Evolutionary conservation across 352 stramenopile genomes (phyloP).

Genomic region (Globisporangium irregulare): DNA sequence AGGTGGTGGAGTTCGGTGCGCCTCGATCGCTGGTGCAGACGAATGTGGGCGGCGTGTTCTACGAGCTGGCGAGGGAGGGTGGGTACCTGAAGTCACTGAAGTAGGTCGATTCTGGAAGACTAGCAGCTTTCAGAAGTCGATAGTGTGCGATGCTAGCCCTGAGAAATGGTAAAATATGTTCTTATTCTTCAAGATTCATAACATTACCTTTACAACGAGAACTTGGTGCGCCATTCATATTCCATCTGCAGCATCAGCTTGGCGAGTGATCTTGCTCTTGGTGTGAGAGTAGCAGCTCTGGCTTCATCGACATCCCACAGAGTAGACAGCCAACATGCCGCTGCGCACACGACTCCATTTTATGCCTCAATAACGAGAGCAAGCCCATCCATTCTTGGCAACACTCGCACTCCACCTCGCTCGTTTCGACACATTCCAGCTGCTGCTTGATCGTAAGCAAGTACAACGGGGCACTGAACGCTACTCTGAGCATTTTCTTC

Average conservation of each 20-base stretch:
- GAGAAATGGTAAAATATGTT: background rate
- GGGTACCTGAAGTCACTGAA: slow-evolving; percentile 18
- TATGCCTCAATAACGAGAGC: slow-evolving; percentile 1
- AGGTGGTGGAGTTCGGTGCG: slow-evolving; percentile 85
- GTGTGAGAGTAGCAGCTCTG: slow-evolving; percentile 2
- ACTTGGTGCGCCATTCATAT: background rate
- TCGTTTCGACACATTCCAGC: background rate
- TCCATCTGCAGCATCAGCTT: background rate
- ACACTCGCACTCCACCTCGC: slow-evolving; percentile 5
- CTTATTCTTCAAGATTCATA: background rate
- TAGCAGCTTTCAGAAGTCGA: background rate
- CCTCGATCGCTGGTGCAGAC: slow-evolving; percentile 27
- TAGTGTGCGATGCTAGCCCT: background rate
- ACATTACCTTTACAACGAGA: background rate
- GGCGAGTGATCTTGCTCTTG: slow-evolving; percentile 6
- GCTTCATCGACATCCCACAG: background rate
- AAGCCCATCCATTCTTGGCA: background rate
- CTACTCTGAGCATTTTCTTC: slow-evolving; percentile 6
- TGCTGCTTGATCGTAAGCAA: slow-evolving; percentile 1
- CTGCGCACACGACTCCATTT: slow-evolving; percentile 2
- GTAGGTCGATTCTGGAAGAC: background rate
- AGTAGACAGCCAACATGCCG: slow-evolving; percentile 6
- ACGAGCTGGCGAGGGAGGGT: slow-evolving; percentile 28
- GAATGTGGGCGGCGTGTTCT: slow-evolving; percentile 19
- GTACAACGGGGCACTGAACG: slow-evolving; percentile 6